Evolutionary conservation across 2,329 filamentous ascomycete genomes (phyloP).

Genomic region (Monilinia fructigena): DNA sequence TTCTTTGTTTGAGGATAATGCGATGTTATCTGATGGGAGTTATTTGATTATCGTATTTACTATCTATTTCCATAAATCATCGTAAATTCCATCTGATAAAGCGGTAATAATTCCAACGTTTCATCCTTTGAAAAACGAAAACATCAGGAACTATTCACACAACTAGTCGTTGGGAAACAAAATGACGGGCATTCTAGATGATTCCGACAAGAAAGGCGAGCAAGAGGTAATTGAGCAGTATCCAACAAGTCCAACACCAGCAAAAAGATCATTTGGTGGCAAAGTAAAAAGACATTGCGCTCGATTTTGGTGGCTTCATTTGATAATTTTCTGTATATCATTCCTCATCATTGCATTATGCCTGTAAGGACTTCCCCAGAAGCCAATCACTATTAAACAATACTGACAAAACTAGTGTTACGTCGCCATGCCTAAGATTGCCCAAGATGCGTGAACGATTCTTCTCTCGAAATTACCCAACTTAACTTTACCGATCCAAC

Average conservation of each 20-base stretch:
- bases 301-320: conserved; percentile 54
- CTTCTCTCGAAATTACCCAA: conserved; percentile 50
- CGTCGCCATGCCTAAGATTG: conserved; percentile 58
- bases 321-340: conserved; percentile 50
- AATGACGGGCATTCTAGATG: conserved; percentile 8
- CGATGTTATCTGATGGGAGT: background rate
- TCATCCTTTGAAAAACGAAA: background rate
- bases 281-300: conserved; percentile 38
- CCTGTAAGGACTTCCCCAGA: conserved; percentile 47
- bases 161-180: background rate
- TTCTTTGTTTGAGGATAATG: conserved; percentile 1
- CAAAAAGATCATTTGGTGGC: conserved; percentile 23
- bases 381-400: conserved; percentile 1
- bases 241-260: conserved; percentile 7
- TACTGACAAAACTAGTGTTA: conserved; percentile 47
- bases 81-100: background rate
- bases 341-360: conserved; percentile 55
- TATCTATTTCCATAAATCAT: background rate
- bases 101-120: background rate
- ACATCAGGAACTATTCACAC: background rate
- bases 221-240: conserved; percentile 10
- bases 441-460: conserved; percentile 53
- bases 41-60: background rate
- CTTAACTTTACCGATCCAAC: conserved; percentile 52
- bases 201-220: conserved; percentile 20